Evolutionary conservation across 208 protist genomes (phyloP).

Genomic region (Blastocrithidia nonstop): DNA sequence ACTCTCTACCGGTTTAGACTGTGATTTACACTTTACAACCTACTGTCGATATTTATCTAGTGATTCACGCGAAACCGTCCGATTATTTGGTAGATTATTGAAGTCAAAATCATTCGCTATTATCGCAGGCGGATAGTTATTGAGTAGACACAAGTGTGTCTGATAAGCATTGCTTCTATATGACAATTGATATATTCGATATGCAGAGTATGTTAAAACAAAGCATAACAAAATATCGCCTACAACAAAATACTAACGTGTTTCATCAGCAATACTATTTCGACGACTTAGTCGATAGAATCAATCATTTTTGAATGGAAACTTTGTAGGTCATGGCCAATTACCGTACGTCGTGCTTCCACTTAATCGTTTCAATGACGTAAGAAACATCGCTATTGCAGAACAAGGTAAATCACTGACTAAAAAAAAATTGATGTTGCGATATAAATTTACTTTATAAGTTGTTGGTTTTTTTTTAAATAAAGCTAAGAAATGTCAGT

Average conservation of each 20-base stretch:
- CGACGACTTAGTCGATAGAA: slow-evolving; percentile 45
- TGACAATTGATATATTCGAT: slow-evolving; percentile 50
- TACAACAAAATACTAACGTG: slow-evolving; percentile 43
- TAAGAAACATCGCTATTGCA: slow-evolving; percentile 17
- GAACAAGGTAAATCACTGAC: neutral
- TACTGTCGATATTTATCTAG: slow-evolving; percentile 63
- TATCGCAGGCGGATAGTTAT: slow-evolving; percentile 60
- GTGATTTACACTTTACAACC: slow-evolving; percentile 31
- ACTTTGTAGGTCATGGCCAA: slow-evolving; percentile 77
- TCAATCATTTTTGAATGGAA: slow-evolving; percentile 62
- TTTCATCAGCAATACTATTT: slow-evolving; percentile 69
- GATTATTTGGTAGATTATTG: slow-evolving; percentile 35
- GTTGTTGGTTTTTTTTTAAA: no score
- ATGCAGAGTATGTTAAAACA: slow-evolving; percentile 40
- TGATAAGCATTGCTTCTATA: slow-evolving; percentile 51
- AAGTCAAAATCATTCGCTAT: slow-evolving; percentile 84
- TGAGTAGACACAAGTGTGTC: slow-evolving; percentile 54
- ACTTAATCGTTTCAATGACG: slow-evolving; percentile 11
- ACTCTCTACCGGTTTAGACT: slow-evolving; percentile 30
- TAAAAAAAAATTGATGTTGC: neutral
- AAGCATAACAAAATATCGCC: slow-evolving; percentile 53
- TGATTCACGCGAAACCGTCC: slow-evolving; percentile 31
- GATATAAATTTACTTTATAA: neutral
- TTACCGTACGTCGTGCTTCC: slow-evolving; percentile 59
- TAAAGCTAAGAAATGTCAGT: neutral